These are phyloP conservation scores for Solanum tarijense DNA, from an alignment of 257 asterid species.

Conservation along the genomic window DNA sequence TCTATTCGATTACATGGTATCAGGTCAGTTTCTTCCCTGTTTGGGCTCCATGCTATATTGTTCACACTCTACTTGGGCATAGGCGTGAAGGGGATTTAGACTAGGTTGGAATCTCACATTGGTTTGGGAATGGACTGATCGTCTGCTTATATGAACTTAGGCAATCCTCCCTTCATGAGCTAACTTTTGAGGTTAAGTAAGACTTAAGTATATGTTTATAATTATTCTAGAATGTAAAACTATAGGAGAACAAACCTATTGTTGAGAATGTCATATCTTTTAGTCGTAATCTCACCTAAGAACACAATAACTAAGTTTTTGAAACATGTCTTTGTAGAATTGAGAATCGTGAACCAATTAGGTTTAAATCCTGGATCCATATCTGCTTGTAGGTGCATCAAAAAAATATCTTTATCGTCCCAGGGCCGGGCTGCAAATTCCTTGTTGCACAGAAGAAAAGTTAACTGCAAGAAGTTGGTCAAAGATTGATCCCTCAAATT, in stretches of 20 bases:
- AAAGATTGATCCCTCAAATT: constrained; percentile 55
- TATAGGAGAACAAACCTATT: not conserved
- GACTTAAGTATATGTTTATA: not conserved
- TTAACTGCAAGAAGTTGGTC: constrained; percentile 73
- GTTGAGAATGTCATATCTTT: not conserved
- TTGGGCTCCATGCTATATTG: not conserved
- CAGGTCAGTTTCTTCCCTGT: not conserved
- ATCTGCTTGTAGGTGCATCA: constrained; percentile 41
- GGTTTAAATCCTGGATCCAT: not conserved
- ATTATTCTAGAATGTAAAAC: not conserved
- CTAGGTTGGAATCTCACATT: not conserved
- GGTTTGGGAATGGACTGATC: not conserved
- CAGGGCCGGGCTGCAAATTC: constrained; percentile 69
- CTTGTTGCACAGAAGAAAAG: constrained; percentile 59
- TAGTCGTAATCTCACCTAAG: not conserved
- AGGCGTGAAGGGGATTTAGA: not conserved
- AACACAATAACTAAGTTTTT: not conserved
- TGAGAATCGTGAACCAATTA: not conserved
- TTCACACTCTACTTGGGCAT: not conserved
- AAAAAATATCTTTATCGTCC: constrained; percentile 60
- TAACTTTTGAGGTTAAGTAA: not conserved
- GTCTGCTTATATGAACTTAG: not conserved
- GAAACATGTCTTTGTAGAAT: not conserved
- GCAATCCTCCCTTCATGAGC: not conserved
- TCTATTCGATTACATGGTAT: not conserved